These are phyloP conservation scores for Pisolithus sp. DNA, from an alignment of 768 basidiomycete species.

Conservation along the genomic window DNA sequence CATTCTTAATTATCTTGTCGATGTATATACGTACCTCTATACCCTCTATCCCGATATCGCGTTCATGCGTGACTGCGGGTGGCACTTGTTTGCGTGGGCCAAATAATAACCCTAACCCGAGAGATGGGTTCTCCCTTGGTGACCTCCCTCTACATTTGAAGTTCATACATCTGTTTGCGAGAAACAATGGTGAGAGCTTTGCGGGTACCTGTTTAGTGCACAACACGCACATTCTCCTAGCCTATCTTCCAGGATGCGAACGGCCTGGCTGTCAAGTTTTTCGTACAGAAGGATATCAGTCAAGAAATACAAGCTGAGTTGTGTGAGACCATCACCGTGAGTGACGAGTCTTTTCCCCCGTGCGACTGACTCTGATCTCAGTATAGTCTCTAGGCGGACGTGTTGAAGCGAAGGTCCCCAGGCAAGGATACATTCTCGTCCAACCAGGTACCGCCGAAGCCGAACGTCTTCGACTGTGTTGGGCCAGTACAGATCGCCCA, in stretches of 20 bases:
- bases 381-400: constrained; percentile 64
- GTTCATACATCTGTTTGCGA: neutral
- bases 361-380: constrained; percentile 3
- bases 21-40: too few species aligned
- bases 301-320: constrained; percentile 64
- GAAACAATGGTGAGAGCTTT: constrained; percentile 17
- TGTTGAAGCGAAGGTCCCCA: constrained; percentile 72
- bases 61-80: neutral
- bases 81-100: constrained; percentile 13
- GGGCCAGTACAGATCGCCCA: constrained; percentile 63
- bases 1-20: too few species aligned
- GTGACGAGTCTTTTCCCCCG: constrained; percentile 3
- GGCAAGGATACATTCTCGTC: constrained; percentile 68
- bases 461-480: constrained; percentile 69
- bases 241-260: constrained; percentile 67
- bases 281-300: constrained; percentile 73
- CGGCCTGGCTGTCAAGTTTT: constrained; percentile 72
- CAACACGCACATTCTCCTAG: constrained; percentile 26
- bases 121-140: constrained; percentile 18
- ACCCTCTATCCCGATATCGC: too few species aligned
- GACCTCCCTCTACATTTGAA: neutral
- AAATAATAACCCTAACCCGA: constrained; percentile 29
- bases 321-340: constrained; percentile 67
- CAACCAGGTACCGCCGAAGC: constrained; percentile 65
- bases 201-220: neutral